These are phyloP conservation scores for Penicillium desertorum DNA, from an alignment of 495 filamentous ascomycete species.

Conservation along the genomic window DNA sequence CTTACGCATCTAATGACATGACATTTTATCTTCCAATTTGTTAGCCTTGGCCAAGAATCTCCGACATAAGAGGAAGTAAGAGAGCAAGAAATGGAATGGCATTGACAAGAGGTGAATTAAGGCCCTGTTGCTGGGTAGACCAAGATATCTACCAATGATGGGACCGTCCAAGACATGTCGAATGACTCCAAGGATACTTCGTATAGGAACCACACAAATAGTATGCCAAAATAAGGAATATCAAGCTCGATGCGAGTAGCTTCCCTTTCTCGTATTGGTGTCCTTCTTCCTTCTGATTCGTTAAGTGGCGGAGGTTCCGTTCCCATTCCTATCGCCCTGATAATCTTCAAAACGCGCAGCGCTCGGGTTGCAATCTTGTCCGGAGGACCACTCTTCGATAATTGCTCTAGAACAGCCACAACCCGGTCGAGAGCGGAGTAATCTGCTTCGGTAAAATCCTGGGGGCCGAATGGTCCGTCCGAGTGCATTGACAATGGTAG, in stretches of 20 bases:
- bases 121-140: neutral
- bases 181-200: neutral
- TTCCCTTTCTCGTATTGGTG: neutral
- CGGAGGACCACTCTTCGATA: neutral
- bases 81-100: neutral
- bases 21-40: neutral
- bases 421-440: slow-evolving; percentile 7
- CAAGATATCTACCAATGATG: neutral
- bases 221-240: slow-evolving; percentile 8
- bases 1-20: neutral
- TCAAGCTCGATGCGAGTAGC: slow-evolving; percentile 15
- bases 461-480: slow-evolving; percentile 24
- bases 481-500: slow-evolving; percentile 47
- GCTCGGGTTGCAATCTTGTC: slow-evolving; percentile 17
- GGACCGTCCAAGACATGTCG: neutral
- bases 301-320: neutral
- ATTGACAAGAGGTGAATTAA: neutral
- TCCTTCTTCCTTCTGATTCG: neutral
- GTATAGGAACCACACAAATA: neutral
- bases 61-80: neutral
- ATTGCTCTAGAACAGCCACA: slow-evolving; percentile 7
- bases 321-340: slow-evolving; percentile 6
- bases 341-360: slow-evolving; percentile 8
- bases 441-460: neutral
- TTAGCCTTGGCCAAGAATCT: neutral